Evolutionary conservation across 2,329 filamentous ascomycete species (phyloP).

Genomic region (Rutstroemia sp.): DNA sequence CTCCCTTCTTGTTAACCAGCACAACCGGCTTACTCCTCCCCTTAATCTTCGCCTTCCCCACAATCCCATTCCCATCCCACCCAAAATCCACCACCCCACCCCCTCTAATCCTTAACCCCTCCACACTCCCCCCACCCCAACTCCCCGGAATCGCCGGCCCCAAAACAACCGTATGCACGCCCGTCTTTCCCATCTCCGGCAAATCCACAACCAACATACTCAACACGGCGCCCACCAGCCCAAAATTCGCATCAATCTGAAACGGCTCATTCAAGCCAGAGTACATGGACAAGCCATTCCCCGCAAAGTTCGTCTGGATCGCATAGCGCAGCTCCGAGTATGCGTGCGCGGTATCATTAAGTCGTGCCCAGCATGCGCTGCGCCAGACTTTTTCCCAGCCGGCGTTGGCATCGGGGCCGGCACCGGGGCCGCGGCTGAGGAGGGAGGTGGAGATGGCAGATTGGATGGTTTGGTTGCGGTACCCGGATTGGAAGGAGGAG

Average conservation of each 20-base stretch:
- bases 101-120: slow-evolving; percentile 37
- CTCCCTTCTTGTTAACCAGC: neutral
- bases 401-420: slow-evolving; percentile 41
- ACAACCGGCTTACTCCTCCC: neutral
- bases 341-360: slow-evolving; percentile 43
- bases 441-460: slow-evolving; percentile 40
- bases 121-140: slow-evolving; percentile 39
- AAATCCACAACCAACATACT: slow-evolving; percentile 46
- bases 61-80: slow-evolving; percentile 30
- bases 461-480: slow-evolving; percentile 36
- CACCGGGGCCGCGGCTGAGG: slow-evolving; percentile 38
- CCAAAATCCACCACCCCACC: slow-evolving; percentile 37
- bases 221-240: slow-evolving; percentile 40
- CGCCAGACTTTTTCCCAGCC: slow-evolving; percentile 55
- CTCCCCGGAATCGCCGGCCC: slow-evolving; percentile 40
- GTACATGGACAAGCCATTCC: slow-evolving; percentile 47
- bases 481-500: slow-evolving; percentile 35
- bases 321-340: slow-evolving; percentile 42
- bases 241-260: slow-evolving; percentile 54
- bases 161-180: slow-evolving; percentile 31
- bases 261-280: slow-evolving; percentile 39
- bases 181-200: slow-evolving; percentile 26
- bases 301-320: slow-evolving; percentile 41
- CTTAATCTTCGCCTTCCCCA: neutral
- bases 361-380: slow-evolving; percentile 45